Conservation (phyloP, 805 yeast genomes). For the Kodamaea neixiangensis region DNA sequence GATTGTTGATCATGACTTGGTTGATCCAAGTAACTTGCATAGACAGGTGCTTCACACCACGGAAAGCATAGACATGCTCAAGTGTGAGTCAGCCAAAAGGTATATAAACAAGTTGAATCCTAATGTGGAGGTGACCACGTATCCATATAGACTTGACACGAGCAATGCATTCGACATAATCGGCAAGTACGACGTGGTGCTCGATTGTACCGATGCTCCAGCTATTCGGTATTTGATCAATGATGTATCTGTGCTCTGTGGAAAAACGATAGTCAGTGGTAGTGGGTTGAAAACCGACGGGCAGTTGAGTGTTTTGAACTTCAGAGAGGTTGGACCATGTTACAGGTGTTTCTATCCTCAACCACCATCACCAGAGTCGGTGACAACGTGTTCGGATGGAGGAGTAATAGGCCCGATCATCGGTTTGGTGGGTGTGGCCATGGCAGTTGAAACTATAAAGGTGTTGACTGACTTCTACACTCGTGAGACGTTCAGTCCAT, state of each 20-base stretch:
- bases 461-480: constrained; percentile 59
- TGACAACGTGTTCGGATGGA: constrained; percentile 86
- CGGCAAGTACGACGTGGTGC: constrained; percentile 65
- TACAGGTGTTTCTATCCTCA: constrained; percentile 90
- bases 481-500: constrained; percentile 60
- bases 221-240: constrained; percentile 81
- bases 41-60: constrained; percentile 83
- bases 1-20: constrained; percentile 82
- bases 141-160: constrained; percentile 51
- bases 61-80: constrained; percentile 62
- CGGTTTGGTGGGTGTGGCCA: constrained; percentile 83
- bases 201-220: constrained; percentile 96
- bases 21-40: constrained; percentile 84
- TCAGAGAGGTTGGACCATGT: constrained; percentile 73
- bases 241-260: constrained; percentile 72
- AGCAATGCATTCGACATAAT: constrained; percentile 66
- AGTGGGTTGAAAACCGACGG: constrained; percentile 93
- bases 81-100: constrained; percentile 75
- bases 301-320: constrained; percentile 78
- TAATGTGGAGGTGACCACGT: constrained; percentile 53
- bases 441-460: constrained; percentile 87
- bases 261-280: constrained; percentile 81
- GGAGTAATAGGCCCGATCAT: constrained; percentile 97
- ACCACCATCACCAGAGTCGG: constrained; percentile 84
- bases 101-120: constrained; percentile 66